Conservation (phyloP, 1,284 basidiomycete species). For the Anthracocystis walkeri region DNA sequence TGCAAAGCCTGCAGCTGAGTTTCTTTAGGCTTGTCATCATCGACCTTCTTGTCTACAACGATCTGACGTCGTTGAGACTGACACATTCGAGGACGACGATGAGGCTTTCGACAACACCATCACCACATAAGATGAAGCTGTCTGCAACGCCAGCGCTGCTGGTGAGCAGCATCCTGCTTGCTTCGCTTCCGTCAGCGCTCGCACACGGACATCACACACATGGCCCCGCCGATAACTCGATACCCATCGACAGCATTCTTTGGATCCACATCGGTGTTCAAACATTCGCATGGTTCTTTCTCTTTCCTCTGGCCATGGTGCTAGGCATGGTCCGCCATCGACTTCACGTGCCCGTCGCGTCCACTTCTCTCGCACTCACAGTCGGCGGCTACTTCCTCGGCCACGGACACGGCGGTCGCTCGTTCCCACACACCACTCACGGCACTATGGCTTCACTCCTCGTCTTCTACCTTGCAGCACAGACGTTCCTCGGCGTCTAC, state of each 20-base stretch:
- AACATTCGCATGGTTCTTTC: slow-evolving; percentile 57
- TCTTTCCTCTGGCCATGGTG: slow-evolving; percentile 67
- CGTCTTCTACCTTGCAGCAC: slow-evolving; percentile 70
- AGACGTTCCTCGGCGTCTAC: slow-evolving; percentile 84
- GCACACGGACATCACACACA: slow-evolving; percentile 61
- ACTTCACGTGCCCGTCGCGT: slow-evolving; percentile 64
- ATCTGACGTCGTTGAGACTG: background rate
- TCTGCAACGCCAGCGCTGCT: slow-evolving; percentile 15
- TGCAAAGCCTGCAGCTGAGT: slow-evolving; percentile 5
- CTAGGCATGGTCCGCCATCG: slow-evolving; percentile 66
- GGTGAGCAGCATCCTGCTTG: slow-evolving; percentile 8
- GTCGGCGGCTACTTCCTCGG: slow-evolving; percentile 64
- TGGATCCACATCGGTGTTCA: slow-evolving; percentile 66
- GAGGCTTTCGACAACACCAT: background rate
- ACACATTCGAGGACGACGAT: background rate
- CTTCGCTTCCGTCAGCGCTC: slow-evolving; percentile 4
- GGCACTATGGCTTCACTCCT: slow-evolving; percentile 62
- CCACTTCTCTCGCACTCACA: slow-evolving; percentile 54
- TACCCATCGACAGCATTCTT: slow-evolving; percentile 64
- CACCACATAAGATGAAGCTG: background rate
- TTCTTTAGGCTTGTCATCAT: background rate
- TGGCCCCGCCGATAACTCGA: slow-evolving; percentile 50
- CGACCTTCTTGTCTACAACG: background rate
- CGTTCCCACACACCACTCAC: slow-evolving; percentile 66
- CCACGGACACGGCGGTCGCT: slow-evolving; percentile 60